A percentile compares a stretch with the other conserved stretches of the same genome.
Conservation (phyloP, 495 filamentous ascomycete species). For the Achaetomiella virescens region DNA sequence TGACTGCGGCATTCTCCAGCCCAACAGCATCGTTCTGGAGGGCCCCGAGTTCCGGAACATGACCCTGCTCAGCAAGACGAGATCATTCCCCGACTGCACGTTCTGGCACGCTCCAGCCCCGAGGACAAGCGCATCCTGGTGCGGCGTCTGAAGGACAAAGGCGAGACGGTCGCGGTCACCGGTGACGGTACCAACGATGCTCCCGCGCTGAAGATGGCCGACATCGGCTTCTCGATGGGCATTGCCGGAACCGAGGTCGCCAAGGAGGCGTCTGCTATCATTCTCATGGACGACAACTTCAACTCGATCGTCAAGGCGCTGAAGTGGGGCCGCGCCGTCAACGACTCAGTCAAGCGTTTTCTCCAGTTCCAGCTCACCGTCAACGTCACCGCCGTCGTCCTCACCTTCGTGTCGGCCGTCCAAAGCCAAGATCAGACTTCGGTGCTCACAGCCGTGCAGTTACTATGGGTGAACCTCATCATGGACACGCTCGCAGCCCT, state of each 20-base stretch:
- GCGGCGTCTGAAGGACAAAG: constrained; percentile 62
- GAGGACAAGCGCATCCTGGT: constrained; percentile 84
- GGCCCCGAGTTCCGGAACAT: constrained; percentile 78
- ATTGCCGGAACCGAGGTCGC: constrained; percentile 89
- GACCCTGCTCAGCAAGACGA: constrained; percentile 62
- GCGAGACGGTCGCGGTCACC: constrained; percentile 80
- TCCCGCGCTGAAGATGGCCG: constrained; percentile 75
- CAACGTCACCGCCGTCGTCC: constrained; percentile 77
- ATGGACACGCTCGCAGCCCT: constrained; percentile 91
- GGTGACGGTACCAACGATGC: constrained; percentile 90
- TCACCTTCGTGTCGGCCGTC: constrained; percentile 82
- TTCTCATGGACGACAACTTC: constrained; percentile 90
- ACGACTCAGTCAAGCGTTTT: constrained; percentile 86
- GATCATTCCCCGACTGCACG: constrained; percentile 68
- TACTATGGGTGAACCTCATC: constrained; percentile 89
- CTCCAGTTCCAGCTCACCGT: constrained; percentile 90
- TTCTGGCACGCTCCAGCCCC: constrained; percentile 79
- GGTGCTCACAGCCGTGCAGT: constrained; percentile 78
- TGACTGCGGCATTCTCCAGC: constrained; percentile 77
- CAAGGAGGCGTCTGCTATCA: constrained; percentile 87
- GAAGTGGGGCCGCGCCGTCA: constrained; percentile 86
- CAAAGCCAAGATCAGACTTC: constrained; percentile 57
- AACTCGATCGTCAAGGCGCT: constrained; percentile 79
- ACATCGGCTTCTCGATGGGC: constrained; percentile 91
- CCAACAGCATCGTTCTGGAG: constrained; percentile 72